Evolutionary conservation across 768 basidiomycete genomes (phyloP).

Genomic region (Hydnum rufescens): DNA sequence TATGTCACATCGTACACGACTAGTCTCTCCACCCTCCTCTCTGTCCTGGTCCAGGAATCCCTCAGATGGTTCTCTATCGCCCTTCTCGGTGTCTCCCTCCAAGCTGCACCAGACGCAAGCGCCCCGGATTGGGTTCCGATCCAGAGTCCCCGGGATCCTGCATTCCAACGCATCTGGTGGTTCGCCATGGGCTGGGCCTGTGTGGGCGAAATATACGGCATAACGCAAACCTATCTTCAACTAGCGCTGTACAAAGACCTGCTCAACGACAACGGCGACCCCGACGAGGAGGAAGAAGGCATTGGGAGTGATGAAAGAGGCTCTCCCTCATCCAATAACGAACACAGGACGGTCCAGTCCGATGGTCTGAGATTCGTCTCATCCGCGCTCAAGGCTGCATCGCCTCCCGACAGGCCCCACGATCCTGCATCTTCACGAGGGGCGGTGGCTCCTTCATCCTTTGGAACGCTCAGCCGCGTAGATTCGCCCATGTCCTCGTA

Average conservation of each 20-base stretch:
- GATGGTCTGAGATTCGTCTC: slow-evolving; percentile 1
- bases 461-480: no score
- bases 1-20: no score
- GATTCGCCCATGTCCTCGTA: background rate
- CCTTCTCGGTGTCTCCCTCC: slow-evolving; percentile 21
- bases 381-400: slow-evolving; percentile 1
- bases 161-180: slow-evolving; percentile 59
- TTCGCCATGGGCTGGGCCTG: slow-evolving; percentile 55
- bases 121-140: slow-evolving; percentile 20
- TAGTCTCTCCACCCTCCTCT: no score
- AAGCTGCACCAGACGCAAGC: slow-evolving; percentile 31
- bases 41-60: no score
- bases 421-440: no score
- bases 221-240: slow-evolving; percentile 52
- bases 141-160: slow-evolving; percentile 18
- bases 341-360: slow-evolving; percentile 17
- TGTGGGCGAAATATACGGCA: slow-evolving; percentile 42
- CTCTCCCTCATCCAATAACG: slow-evolving; percentile 35
- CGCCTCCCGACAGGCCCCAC: background rate
- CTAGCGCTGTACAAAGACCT: slow-evolving; percentile 23
- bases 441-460: no score
- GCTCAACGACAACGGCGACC: background rate
- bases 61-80: no score
- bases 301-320: slow-evolving; percentile 34
- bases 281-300: background rate